Evolutionary conservation across 176 grass and related monocot species (phyloP), one percentile per base, ranked within the genome.

Genomic region (Carex scoparia): DNA sequence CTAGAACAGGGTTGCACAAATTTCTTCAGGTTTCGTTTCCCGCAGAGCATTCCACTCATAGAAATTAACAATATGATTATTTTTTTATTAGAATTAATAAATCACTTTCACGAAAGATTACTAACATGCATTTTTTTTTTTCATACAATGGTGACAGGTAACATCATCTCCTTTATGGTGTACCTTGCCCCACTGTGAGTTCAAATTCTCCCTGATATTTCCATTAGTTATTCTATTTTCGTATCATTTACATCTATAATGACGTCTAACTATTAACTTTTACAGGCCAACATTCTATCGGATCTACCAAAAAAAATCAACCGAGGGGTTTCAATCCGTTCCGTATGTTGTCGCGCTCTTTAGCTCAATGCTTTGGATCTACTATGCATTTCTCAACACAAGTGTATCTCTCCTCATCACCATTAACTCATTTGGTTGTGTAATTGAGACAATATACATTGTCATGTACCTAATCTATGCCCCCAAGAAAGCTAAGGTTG

Each of bases 281-380:
- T 81, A 79, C 69, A 97, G 94, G 40, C 93, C 93, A 5, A 98
- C 93, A 6, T 98, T 98, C 79, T 95, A 91, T 53, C 88, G 85
- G 0, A 81, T 98, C 11, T 94, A 95, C 81, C 86, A 70, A 38
- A 92, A 53, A 81, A 98, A 95, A 80, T 90, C 96, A 10, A 98
- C 93, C 0, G 65, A 94, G 82, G 96, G 91, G 0, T 95, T 98
- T 58, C 96, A 95, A 63, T 98, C 96, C 0, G 70, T 98, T 14
- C 96, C 96, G 0, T 98, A 98, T 49, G 96, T 98, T 0, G 90
- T 98, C 64, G 91, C 96, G 0, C 87, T 98, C 1, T 98, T 98
- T 60, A 98, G 96, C 55, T 82, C 91, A 3, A 93, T 94, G 89
- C 56, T 98, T 38, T 98, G 93, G 96, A 98, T 98, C 66, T 98